Conservation (phyloP, 345 rosid species). For the Pistacia atlantica region DNA sequence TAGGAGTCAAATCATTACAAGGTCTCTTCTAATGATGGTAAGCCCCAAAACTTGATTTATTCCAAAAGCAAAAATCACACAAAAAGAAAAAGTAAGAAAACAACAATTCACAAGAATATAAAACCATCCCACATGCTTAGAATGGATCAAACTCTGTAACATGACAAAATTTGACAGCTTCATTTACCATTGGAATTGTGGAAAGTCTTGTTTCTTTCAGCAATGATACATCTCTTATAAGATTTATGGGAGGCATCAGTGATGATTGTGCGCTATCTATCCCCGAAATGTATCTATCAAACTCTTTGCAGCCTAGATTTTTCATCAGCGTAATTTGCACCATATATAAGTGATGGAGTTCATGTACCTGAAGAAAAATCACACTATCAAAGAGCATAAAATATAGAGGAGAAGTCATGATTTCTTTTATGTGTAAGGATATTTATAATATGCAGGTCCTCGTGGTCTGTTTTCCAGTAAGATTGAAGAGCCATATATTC, state of each 20-base stretch:
- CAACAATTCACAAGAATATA: background rate
- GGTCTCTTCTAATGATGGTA: background rate
- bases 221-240: slow-evolving; percentile 16
- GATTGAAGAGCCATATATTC: background rate
- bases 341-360: slow-evolving; percentile 44
- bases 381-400: slow-evolving; percentile 1
- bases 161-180: slow-evolving; percentile 7
- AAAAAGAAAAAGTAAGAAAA: background rate
- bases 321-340: slow-evolving; percentile 44
- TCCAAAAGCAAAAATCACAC: background rate
- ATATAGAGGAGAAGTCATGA: slow-evolving; percentile 8
- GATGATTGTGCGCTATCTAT: slow-evolving; percentile 22
- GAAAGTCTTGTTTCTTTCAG: slow-evolving; percentile 23
- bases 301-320: slow-evolving; percentile 27
- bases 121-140: background rate
- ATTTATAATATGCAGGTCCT: background rate
- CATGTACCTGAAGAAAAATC: slow-evolving; percentile 39
- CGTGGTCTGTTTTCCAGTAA: slow-evolving; percentile 14
- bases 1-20: background rate
- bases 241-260: slow-evolving; percentile 15
- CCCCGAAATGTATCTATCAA: slow-evolving; percentile 24
- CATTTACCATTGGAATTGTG: slow-evolving; percentile 27
- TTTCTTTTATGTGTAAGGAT: background rate
- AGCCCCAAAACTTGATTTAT: background rate
- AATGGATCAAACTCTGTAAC: background rate